Base-by-base conservation (phyloP, 805 yeast genomes). In the Clavispora carvajalis region DNA sequence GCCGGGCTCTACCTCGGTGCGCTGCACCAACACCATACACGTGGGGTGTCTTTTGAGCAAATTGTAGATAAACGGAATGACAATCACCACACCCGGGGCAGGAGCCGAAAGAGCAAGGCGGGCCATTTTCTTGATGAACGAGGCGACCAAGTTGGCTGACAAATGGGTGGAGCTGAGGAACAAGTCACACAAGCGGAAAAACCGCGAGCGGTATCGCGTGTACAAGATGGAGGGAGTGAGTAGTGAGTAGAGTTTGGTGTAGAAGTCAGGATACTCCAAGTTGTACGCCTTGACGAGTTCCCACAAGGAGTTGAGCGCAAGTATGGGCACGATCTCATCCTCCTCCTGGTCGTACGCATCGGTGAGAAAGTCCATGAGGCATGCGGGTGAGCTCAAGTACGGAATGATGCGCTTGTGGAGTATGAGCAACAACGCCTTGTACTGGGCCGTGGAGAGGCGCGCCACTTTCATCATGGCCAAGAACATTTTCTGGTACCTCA, bases 251-350 rank as follows among this genome's bases (percentile, higher is more conserved):
- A 91, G 74, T 62, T 91, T 90, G 36, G 71, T 62, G 65, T 80
- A 91, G 57, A 91, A 93, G 46, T 88, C 82, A 13, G 98, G 97
- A 59, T 91, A 91, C 55, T 91, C 98, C 52, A 91, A 71, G 57
- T 90, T 90, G 60, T 78, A 79, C 41, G 73, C 71, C 53, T 77
- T 85, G 81, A 91, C 91, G 44, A 91, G 70, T 53, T 80, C 88
- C 63, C 88, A 91, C 38, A 91, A 68, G 9, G 96, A 95, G 60
- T 89, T 91, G 52, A 91, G 71, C 2, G 98, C 82, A 39, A 93
- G 65, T 33, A 91, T 77, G 13, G 90, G 83, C 11, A 82, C 68
- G 6, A 82, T 71, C 12, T 56, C 57, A 47, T 68, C 74, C 21
- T 62, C 65, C 25, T 52, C 55, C 34, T 58, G 54, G 49, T 85